Evolutionary conservation across 768 basidiomycete species (phyloP).

Genomic region (Suillus spraguei): DNA sequence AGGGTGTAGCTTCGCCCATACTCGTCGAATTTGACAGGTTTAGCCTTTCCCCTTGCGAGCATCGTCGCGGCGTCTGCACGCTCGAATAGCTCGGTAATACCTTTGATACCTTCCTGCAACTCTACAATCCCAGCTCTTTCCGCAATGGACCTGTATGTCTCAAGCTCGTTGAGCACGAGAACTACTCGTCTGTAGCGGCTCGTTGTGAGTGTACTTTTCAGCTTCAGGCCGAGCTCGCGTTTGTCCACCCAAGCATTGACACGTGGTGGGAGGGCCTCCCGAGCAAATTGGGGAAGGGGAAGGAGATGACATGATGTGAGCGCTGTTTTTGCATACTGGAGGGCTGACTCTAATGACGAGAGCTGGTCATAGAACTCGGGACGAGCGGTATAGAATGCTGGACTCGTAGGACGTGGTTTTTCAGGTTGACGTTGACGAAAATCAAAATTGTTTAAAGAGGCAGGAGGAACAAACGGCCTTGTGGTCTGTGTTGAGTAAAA

Average conservation of each 20-base stretch:
- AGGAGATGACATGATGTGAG: slow-evolving; percentile 70
- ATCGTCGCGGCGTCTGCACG: slow-evolving; percentile 42
- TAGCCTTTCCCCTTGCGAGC: slow-evolving; percentile 42
- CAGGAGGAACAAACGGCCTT: slow-evolving; percentile 39
- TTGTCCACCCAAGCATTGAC: slow-evolving; percentile 72
- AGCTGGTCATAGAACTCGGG: slow-evolving; percentile 76
- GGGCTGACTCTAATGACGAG: slow-evolving; percentile 62
- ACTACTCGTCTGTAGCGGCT: slow-evolving; percentile 70
- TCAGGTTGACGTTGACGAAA: neutral
- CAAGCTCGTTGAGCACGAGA: slow-evolving; percentile 63
- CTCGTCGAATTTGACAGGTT: slow-evolving; percentile 64
- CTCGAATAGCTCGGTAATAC: slow-evolving; percentile 65
- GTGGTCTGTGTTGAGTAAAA: slow-evolving; percentile 19
- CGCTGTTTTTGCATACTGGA: slow-evolving; percentile 55
- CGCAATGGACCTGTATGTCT: slow-evolving; percentile 63
- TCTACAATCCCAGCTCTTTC: slow-evolving; percentile 57
- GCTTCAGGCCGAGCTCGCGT: slow-evolving; percentile 55
- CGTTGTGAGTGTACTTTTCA: slow-evolving; percentile 64
- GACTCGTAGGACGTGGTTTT: slow-evolving; percentile 53
- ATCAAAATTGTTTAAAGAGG: slow-evolving; percentile 29
- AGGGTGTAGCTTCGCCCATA: slow-evolving; percentile 85
- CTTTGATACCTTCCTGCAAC: slow-evolving; percentile 49
- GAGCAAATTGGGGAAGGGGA: slow-evolving; percentile 76
- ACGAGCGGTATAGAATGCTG: slow-evolving; percentile 85
- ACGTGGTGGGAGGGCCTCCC: slow-evolving; percentile 56